Base-by-base conservation (phyloP, 257 asterid genomes). In the Primulina eburnea region DNA sequence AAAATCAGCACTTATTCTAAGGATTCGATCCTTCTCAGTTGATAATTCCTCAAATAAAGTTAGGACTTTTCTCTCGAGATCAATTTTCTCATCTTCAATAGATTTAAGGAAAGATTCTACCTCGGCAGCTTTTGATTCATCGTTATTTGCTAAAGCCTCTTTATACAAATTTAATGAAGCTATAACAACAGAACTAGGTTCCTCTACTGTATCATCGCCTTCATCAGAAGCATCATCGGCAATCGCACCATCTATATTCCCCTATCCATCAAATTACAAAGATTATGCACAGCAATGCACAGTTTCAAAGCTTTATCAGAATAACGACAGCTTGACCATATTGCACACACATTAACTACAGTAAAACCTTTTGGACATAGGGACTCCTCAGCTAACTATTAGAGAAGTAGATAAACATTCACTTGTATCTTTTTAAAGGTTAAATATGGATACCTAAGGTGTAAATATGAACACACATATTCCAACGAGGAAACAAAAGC, bases 1-100 rank as follows among this genome's bases (percentile, higher is more conserved):
- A 47, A 91, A 91, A 76, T 91, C 96, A 1, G 96, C 96, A 78
- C 95, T 82, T 18, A 87, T 84, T 65, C 96, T 88, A 65, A 91
- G 84, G 83, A 91, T 80, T 28, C 96, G 82, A 6, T 70, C 90
- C 85, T 47, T 87, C 79, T 84, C 96, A n/a, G 2, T 57, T 6
- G 92, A 83, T 26, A 90, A 63, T 53, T 87, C 96, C 73, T 87
- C 90, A 43, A 87, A 79, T 69, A 90, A 58, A 18, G 75, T 43
- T 32, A 77, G 82, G 47, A 91, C 82, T 74, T 83, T 84, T 61
- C 69, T 74, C 80, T 78, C 89, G 2, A 89, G 92, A 43, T 80
- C 80, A 70, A 24, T 21, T 76, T 85, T 91, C 75, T 86, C 95
- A 53, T 82, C 85, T 82, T 87, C 97, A 47, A 91, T 73, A 75